Evolutionary conservation across 768 basidiomycete genomes (phyloP), one percentile per base, ranked within the genome.

Genomic region (Rhodocollybia butyracea): DNA sequence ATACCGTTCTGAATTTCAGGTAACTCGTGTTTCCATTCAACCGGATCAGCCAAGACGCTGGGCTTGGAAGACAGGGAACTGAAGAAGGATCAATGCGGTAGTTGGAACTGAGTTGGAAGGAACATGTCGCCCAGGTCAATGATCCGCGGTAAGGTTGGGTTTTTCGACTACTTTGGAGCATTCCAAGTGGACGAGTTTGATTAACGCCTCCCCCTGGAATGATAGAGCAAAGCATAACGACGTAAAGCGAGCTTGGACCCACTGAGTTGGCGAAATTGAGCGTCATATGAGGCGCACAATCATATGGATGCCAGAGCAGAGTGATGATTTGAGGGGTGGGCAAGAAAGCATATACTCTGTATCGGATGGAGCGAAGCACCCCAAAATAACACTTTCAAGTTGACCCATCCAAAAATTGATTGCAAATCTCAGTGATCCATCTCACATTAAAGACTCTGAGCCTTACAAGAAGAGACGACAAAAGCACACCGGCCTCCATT

Each of bases 141-240:
- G n/a, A 50, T 50, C 48, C 36, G 36, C 48, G 36, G 34, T 39
- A 38, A 24, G 32, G 7, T 34, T 12, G 21, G 31, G 10, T 10
- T 30, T 34, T 34, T 50, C 15, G 22, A 38, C n/a, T 36, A 24
- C 26, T 29, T 24, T 29, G 17, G 43, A 45, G 43, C 12, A 15
- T 29, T 19, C 26, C 5, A 29, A 45, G 30, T 13, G 27, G 11
- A 27, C 32, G 10, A 36, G 34, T 13, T 50, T 50, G 48, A n/a
- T n/a, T n/a, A n/a, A 50, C 48, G 48, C 48, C 48, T 48, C 46
- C 48, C 46, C 46, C 34, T 50, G 10, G 12, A 32, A 26, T 38
- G 32, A 47, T 47, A 19, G 22, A 47, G 19, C 7, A 46, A 46
- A 4, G 21, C 26, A 13, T 50, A 24, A 24, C 19, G 46, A 50